phyloP scores from a whole-genome alignment of 306 rosid genomes.

The Aeschynomene evenia region DNA sequence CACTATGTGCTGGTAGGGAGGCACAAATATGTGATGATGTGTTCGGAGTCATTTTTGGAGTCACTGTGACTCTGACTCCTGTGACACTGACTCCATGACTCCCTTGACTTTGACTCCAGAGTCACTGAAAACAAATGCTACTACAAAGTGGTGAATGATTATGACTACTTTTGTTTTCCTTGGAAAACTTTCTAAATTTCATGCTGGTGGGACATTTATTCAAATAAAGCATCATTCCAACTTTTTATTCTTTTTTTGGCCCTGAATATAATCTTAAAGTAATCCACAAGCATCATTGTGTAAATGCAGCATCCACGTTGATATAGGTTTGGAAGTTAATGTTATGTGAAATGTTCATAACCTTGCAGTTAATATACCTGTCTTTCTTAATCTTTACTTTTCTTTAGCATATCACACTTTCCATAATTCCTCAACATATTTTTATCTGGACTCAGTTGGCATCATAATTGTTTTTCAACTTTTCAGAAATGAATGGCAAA shows the following conservation, averaged over 20 bases:
- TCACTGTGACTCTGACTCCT: too few relatives aligned
- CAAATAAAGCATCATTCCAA: neutral
- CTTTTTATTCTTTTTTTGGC: too few relatives aligned
- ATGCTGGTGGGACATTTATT: slow-evolving; percentile 15
- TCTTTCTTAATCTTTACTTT: neutral
- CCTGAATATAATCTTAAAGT: neutral
- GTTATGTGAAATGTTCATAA: neutral
- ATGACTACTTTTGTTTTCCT: slow-evolving; percentile 12
- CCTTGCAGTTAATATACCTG: slow-evolving; percentile 16
- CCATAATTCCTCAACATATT: neutral
- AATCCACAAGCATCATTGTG: neutral
- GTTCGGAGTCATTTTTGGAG: too few relatives aligned
- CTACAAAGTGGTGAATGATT: slow-evolving; percentile 10
- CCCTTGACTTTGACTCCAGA: too few relatives aligned
- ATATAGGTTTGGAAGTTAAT: slow-evolving; percentile 1
- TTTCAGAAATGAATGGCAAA: slow-evolving; percentile 41
- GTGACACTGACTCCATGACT: too few relatives aligned
- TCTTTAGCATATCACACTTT: slow-evolving; percentile 1
- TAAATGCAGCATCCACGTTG: neutral
- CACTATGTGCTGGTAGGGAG: too few relatives aligned
- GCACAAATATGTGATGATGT: too few relatives aligned
- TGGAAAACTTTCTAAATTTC: slow-evolving; percentile 13
- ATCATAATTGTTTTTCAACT: slow-evolving; percentile 29
- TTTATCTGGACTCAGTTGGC: neutral
- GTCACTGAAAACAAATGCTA: too few relatives aligned